phyloP scores from a whole-genome alignment of 768 basidiomycete genomes.

The Termitomyces sp. region DNA sequence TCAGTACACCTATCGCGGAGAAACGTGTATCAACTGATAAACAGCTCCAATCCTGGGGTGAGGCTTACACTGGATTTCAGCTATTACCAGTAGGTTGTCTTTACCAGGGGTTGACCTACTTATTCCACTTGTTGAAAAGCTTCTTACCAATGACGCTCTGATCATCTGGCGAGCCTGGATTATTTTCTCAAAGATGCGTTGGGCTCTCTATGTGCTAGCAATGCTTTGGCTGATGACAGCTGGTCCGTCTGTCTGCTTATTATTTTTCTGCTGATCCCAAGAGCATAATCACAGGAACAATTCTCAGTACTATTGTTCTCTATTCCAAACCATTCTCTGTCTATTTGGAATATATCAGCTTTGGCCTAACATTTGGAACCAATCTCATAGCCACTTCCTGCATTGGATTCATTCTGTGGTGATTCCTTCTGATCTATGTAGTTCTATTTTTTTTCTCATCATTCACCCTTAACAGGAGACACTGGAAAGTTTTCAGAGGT shows the following conservation, averaged over 20 bases:
- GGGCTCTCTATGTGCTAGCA: background rate
- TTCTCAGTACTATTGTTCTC: background rate
- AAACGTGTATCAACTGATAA: background rate
- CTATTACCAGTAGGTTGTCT: background rate
- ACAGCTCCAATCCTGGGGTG: background rate
- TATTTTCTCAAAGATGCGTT: background rate
- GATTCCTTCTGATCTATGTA: background rate
- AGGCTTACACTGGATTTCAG: background rate
- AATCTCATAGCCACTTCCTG: background rate
- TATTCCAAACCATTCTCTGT: background rate
- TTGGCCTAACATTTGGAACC: background rate
- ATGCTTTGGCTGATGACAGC: background rate
- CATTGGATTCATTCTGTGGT: background rate
- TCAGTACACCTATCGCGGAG: background rate
- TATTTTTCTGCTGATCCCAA: background rate
- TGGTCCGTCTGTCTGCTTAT: background rate
- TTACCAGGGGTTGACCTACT: background rate
- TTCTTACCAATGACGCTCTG: background rate
- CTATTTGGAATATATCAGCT: background rate
- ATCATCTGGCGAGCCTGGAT: slow-evolving; percentile 2
- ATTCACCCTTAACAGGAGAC: background rate
- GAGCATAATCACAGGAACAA: background rate
- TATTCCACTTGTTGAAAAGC: background rate
- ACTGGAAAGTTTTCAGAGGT: background rate
- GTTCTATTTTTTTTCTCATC: background rate